Percentiles rank a stretch among this genome's conserved stretches.
phyloP scores from a whole-genome alignment of 2,329 filamentous ascomycete genomes.

The Ascocoryne sarcoides region DNA sequence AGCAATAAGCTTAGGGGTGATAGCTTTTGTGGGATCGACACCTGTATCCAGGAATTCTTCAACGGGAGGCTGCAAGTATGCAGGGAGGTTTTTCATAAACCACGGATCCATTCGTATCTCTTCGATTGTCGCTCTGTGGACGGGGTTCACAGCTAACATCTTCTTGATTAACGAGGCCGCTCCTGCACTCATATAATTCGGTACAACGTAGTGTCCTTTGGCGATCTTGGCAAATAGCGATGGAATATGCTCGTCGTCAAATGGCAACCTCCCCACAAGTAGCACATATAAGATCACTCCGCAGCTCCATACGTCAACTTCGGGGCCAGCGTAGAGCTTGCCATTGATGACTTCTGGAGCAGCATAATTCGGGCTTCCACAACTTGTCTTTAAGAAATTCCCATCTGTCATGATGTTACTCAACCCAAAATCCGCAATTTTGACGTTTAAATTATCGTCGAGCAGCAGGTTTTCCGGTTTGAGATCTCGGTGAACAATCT shows the following conservation, averaged over 20 bases:
- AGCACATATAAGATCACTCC: slow-evolving; percentile 85
- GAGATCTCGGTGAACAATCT: slow-evolving; percentile 94
- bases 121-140: slow-evolving; percentile 86
- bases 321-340: slow-evolving; percentile 92
- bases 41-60: slow-evolving; percentile 92
- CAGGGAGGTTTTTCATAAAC: slow-evolving; percentile 80
- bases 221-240: slow-evolving; percentile 97
- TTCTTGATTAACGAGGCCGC: slow-evolving; percentile 76
- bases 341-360: slow-evolving; percentile 96
- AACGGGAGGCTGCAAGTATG: slow-evolving; percentile 77
- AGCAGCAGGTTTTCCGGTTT: slow-evolving; percentile 96
- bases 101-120: slow-evolving; percentile 91
- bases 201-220: slow-evolving; percentile 85
- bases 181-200: slow-evolving; percentile 80
- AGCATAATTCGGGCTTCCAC: slow-evolving; percentile 95
- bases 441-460: slow-evolving; percentile 93
- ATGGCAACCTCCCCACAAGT: slow-evolving; percentile 75
- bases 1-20: slow-evolving; percentile 72
- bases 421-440: slow-evolving; percentile 96
- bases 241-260: slow-evolving; percentile 97
- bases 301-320: slow-evolving; percentile 98
- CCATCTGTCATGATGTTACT: slow-evolving; percentile 99
- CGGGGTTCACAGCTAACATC: slow-evolving; percentile 92
- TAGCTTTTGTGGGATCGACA: slow-evolving; percentile 87
- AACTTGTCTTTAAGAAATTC: slow-evolving; percentile 97